phyloP scores from a whole-genome alignment of 129 eudicot species.

The Rutidosis leptorrhynchoides region DNA sequence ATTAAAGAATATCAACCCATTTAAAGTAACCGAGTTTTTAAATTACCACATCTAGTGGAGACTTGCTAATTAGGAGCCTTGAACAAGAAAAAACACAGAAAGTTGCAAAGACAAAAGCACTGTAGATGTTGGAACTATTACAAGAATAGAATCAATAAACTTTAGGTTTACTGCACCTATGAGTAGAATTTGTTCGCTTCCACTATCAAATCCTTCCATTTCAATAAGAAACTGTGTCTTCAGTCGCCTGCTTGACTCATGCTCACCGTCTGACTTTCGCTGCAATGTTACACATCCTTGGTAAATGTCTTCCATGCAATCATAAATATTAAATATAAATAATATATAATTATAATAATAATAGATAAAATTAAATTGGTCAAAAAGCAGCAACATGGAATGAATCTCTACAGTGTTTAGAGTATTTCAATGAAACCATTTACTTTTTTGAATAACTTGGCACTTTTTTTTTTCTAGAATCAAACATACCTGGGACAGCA shows the following conservation, averaged over 20 bases:
- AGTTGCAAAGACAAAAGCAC: neutral
- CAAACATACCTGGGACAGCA: slow-evolving; percentile 66
- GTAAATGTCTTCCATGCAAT: slow-evolving; percentile 16
- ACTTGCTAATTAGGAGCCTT: neutral
- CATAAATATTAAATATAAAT: too few species aligned
- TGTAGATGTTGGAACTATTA: neutral
- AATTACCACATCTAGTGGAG: neutral
- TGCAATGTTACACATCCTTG: slow-evolving; percentile 37
- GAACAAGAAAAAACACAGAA: neutral
- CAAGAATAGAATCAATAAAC: neutral
- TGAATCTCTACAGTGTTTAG: neutral
- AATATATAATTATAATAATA: too few species aligned
- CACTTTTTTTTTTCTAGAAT: neutral
- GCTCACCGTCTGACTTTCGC: slow-evolving; percentile 98
- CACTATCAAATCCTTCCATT: slow-evolving; percentile 99
- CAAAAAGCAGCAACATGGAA: neutral
- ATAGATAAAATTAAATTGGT: neutral
- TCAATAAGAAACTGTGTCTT: slow-evolving; percentile 98
- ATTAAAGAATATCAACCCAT: neutral
- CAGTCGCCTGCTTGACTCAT: slow-evolving; percentile 88
- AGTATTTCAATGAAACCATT: neutral
- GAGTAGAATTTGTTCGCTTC: slow-evolving; percentile 73
- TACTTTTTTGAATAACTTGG: slow-evolving; percentile 3
- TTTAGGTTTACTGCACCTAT: slow-evolving; percentile 71
- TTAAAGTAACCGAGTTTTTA: too few species aligned